Evolutionary conservation across 768 basidiomycete genomes (phyloP), one percentile per base, ranked within the genome.

Genomic region (Panellus pusillus): DNA sequence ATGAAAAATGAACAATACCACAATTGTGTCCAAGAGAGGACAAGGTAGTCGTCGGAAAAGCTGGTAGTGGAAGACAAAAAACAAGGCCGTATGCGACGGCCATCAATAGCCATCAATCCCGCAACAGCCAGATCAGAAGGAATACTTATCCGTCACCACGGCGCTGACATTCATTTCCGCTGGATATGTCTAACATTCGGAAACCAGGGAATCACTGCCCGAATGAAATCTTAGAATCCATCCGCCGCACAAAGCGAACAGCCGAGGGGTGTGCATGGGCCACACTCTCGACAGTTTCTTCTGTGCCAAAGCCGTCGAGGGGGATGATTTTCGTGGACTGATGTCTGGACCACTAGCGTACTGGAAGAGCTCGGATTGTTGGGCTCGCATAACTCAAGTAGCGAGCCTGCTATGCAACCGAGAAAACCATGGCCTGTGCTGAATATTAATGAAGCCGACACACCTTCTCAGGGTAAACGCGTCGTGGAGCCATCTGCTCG

Each of bases 321-420:
- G 9, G 11, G 56, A 57, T 38, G 29, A 57, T 11, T 57, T 29
- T 20, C 50, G 6, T 57, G 56, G 56, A 49, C 45, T 27, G 56
- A 57, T 41, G 51, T 57, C 2, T 57, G 56, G 56, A 57, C 56
- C 7, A 57, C 56, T 6, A 57, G 56, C n/a, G 51, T 53, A 14
- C 51, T 57, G 13, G 36, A 52, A 15, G 47, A 49, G 42, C 51
- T 53, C 6, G 56, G 56, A 31, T 32, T 52, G n/a, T 20, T 32
- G 28, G 20, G 17, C 9, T 47, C 49, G 37, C 32, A 41, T 15
- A 28, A 40, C 7, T 14, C 12, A 20, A 7, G 27, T 36, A 3
- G 28, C 9, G 55, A 57, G 20, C 56, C 51, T n/a, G 8, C 3
- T 15, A 57, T 57, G 56, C 41, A 47, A 36, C 18, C 17, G 18